Conservation (phyloP, 352 stramenopile genomes). For the Phytopythium ostracodes region DNA sequence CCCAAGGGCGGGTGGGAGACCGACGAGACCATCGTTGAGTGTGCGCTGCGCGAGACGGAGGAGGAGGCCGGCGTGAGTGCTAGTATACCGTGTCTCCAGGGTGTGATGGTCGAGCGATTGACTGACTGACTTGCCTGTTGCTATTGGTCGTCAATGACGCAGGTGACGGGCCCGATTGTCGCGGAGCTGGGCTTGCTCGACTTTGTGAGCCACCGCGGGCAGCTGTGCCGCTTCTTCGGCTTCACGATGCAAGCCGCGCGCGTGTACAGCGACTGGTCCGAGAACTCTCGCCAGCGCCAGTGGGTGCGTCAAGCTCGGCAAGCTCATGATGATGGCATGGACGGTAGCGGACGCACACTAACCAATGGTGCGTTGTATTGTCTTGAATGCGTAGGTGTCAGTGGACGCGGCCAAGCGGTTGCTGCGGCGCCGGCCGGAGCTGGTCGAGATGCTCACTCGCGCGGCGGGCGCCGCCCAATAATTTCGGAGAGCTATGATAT, state of each 20-base stretch:
- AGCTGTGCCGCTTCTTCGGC: slow-evolving; percentile 44
- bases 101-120: too few relatives aligned
- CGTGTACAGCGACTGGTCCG: slow-evolving; percentile 54
- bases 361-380: too few relatives aligned
- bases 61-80: slow-evolving; percentile 89
- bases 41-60: slow-evolving; percentile 89
- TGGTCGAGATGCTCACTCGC: slow-evolving; percentile 38
- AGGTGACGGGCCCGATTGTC: slow-evolving; percentile 43
- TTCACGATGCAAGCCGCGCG: slow-evolving; percentile 28
- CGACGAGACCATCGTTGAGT: slow-evolving; percentile 91
- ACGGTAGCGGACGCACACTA: too few relatives aligned
- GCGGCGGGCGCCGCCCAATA: slow-evolving; percentile 3
- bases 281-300: slow-evolving; percentile 42
- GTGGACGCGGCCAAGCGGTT: slow-evolving; percentile 21
- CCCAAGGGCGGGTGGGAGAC: slow-evolving; percentile 97
- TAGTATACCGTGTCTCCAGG: too few relatives aligned
- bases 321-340: too few relatives aligned
- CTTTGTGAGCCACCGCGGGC: slow-evolving; percentile 46
- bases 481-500: too few relatives aligned
- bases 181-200: slow-evolving; percentile 37
- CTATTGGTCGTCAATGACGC: background rate
- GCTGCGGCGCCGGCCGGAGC: slow-evolving; percentile 32
- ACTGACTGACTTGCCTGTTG: background rate
- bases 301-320: slow-evolving; percentile 38
- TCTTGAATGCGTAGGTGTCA: slow-evolving; percentile 19